phyloP scores from a whole-genome alignment of 306 rosid species.

The Medicago ruthenica region DNA sequence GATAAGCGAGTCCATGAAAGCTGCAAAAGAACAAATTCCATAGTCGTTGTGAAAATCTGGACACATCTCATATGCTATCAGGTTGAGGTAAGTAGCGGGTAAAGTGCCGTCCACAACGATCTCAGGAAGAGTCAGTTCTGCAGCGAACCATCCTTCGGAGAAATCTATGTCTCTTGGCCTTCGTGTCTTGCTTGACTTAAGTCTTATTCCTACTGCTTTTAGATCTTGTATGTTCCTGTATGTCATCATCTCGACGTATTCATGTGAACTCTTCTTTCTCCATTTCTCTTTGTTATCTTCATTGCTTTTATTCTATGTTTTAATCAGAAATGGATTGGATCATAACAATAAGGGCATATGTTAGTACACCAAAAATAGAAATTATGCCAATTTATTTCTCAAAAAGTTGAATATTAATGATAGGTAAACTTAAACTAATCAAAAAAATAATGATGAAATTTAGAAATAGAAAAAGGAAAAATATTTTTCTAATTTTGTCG shows the following conservation, averaged over 20 bases:
- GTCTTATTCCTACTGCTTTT: not conserved
- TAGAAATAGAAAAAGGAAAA: too few species aligned
- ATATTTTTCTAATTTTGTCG: too few species aligned
- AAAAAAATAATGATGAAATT: too few species aligned
- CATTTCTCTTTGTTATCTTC: too few species aligned
- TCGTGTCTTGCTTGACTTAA: not conserved
- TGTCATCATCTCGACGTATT: not conserved
- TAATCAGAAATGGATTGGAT: too few species aligned
- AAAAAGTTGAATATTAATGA: not conserved
- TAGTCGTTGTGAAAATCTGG: not conserved
- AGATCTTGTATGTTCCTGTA: not conserved
- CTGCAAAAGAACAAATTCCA: not conserved
- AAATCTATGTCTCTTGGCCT: not conserved
- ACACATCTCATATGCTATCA: not conserved
- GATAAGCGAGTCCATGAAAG: not conserved
- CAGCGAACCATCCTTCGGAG: not conserved
- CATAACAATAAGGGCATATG: too few species aligned
- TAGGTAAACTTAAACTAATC: too few species aligned
- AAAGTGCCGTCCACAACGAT: not conserved
- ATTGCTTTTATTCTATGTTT: too few species aligned
- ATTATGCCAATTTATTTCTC: too few species aligned
- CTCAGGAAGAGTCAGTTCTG: not conserved
- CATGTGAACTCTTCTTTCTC: not conserved
- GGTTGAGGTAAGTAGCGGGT: not conserved
- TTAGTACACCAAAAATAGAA: too few species aligned